Percentiles rank a stretch among this genome's conserved stretches.
These are phyloP conservation scores for Parascedosporium putredinis DNA, from an alignment of 2,329 filamentous ascomycete species.

Conservation along the genomic window DNA sequence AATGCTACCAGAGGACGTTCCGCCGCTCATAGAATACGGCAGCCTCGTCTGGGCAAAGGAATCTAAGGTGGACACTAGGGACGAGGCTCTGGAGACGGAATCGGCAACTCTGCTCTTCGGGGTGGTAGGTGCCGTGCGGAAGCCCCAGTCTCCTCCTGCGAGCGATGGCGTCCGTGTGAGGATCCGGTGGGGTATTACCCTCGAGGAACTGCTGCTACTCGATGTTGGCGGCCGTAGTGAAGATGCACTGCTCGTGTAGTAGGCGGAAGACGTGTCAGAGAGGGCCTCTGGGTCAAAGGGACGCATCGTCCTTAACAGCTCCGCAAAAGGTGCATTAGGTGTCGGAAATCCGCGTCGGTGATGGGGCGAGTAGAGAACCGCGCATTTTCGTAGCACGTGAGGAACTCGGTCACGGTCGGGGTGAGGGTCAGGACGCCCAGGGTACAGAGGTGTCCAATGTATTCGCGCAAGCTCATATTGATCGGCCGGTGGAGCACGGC, in stretches of 20 bases:
- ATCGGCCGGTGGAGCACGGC: slow-evolving; percentile 59
- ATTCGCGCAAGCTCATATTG: slow-evolving; percentile 68
- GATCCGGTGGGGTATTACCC: slow-evolving; percentile 19
- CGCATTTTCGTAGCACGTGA: slow-evolving; percentile 70
- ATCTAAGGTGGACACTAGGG: slow-evolving; percentile 24
- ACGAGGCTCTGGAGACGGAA: slow-evolving; percentile 11
- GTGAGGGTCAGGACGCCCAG: slow-evolving; percentile 46
- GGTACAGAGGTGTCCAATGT: slow-evolving; percentile 59
- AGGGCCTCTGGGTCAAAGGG: slow-evolving; percentile 47
- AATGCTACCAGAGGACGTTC: slow-evolving; percentile 27
- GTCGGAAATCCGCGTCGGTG: slow-evolving; percentile 59
- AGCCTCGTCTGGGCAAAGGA: slow-evolving; percentile 33
- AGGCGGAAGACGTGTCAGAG: slow-evolving; percentile 11
- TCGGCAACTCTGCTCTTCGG: slow-evolving; percentile 31
- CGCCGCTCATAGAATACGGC: slow-evolving; percentile 26
- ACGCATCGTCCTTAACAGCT: slow-evolving; percentile 67
- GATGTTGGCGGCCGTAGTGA: slow-evolving; percentile 5
- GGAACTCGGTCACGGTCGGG: slow-evolving; percentile 40
- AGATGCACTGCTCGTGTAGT: not conserved
- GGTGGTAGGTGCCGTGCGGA: slow-evolving; percentile 44
- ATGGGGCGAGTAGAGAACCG: slow-evolving; percentile 68
- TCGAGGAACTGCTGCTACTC: not conserved
- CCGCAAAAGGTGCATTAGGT: slow-evolving; percentile 79
- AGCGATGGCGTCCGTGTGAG: slow-evolving; percentile 29
- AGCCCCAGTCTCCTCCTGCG: slow-evolving; percentile 28